phyloP scores from a whole-genome alignment of 148 eudicot species.

The Camellia granthamiana region DNA sequence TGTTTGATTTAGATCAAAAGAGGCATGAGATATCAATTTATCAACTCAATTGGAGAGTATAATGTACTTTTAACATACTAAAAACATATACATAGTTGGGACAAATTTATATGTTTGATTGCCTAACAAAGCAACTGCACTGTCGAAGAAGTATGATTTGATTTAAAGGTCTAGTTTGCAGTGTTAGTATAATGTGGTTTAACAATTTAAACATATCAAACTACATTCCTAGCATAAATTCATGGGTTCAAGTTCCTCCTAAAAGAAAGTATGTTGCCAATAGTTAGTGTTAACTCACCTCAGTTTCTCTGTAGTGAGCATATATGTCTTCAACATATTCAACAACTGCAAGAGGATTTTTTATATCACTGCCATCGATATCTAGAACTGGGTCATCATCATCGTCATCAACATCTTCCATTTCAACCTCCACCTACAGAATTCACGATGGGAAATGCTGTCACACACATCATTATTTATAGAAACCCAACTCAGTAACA shows the following conservation, averaged over 20 bases:
- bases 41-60: not conserved
- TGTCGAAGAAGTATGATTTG: not conserved
- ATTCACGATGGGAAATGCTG: not conserved
- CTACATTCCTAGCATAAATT: not conserved
- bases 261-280: not conserved
- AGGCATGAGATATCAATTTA: no score
- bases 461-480: not conserved
- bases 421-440: constrained; percentile 45
- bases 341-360: constrained; percentile 57
- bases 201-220: not conserved
- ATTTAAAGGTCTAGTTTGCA: not conserved
- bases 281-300: constrained; percentile 32
- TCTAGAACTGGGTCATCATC: constrained; percentile 52
- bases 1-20: not conserved
- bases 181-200: not conserved
- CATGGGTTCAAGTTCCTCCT: not conserved
- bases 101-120: not conserved
- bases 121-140: not conserved
- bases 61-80: not conserved
- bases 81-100: not conserved
- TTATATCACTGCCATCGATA: constrained; percentile 53
- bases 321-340: constrained; percentile 64
- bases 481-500: not conserved
- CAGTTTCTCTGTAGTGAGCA: constrained; percentile 52
- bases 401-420: constrained; percentile 62